Percentiles rank a stretch among this genome's conserved stretches.
These are phyloP conservation scores for Conringia planisiliqua DNA, from an alignment of 345 rosid species.

Conservation along the genomic window DNA sequence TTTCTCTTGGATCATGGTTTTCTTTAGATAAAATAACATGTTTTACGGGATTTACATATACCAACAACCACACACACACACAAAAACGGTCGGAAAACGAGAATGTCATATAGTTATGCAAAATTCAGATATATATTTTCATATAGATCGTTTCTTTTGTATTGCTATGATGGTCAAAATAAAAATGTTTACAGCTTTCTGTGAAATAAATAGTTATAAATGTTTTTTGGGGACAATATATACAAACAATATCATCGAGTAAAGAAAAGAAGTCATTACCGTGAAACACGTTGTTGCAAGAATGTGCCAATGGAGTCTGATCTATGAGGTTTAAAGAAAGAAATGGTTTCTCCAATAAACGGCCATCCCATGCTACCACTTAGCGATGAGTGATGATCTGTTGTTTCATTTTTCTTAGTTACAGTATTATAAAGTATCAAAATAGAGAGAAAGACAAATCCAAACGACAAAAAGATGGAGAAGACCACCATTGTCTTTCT, in stretches of 20 bases:
- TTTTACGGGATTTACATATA: background rate
- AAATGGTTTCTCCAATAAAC: slow-evolving; percentile 61
- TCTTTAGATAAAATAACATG: background rate
- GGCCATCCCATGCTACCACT: slow-evolving; percentile 83
- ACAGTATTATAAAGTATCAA: background rate
- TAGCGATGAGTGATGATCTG: slow-evolving; percentile 32
- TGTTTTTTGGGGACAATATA: background rate
- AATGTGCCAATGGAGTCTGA: slow-evolving; percentile 63
- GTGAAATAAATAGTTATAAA: no score
- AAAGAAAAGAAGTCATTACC: slow-evolving; percentile 35
- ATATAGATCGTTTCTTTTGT: background rate
- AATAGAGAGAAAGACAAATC: slow-evolving; percentile 16
- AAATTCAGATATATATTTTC: background rate
- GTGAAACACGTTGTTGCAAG: slow-evolving; percentile 60
- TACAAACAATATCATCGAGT: background rate
- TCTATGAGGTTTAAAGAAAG: slow-evolving; percentile 74
- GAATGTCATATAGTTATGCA: background rate
- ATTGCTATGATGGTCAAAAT: background rate
- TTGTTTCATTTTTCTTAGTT: slow-evolving; percentile 1
- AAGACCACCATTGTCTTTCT: slow-evolving; percentile 20
- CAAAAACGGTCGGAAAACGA: background rate
- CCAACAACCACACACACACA: background rate
- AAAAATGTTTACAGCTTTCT: background rate
- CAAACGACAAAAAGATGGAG: slow-evolving; percentile 18
- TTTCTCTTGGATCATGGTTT: background rate